Percentiles rank a stretch among this genome's conserved stretches.
phyloP scores from a whole-genome alignment of 306 rosid genomes.

The Casuarina equisetifolia region DNA sequence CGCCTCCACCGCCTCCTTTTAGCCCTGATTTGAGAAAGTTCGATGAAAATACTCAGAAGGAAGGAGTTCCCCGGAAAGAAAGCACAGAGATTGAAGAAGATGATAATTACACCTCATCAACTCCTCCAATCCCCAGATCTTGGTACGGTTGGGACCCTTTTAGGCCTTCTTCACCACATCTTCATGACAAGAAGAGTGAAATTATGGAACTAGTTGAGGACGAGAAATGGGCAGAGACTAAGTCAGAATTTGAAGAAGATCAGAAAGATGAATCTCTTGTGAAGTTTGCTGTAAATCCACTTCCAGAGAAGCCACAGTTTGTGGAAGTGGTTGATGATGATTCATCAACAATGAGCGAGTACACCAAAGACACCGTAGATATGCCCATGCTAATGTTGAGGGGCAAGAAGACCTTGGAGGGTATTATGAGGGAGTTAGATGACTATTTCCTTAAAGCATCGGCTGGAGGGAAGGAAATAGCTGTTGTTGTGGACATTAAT shows the following conservation, averaged over 20 bases:
- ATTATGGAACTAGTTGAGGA: conserved; percentile 44
- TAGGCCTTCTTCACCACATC: conserved; percentile 23
- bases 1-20: conserved; percentile 64
- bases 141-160: conserved; percentile 26
- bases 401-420: conserved; percentile 67
- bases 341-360: conserved; percentile 40
- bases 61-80: conserved; percentile 36
- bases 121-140: conserved; percentile 33
- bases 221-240: conserved; percentile 83
- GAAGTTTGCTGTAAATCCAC: conserved; percentile 35
- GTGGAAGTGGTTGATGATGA: conserved; percentile 35
- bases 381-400: conserved; percentile 38
- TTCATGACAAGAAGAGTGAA: conserved; percentile 30
- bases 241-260: conserved; percentile 62
- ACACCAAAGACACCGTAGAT: conserved; percentile 38
- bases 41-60: conserved; percentile 22
- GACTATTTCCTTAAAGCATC: conserved; percentile 85
- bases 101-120: conserved; percentile 21
- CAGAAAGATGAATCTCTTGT: conserved; percentile 51
- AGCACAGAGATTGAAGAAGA: conserved; percentile 37
- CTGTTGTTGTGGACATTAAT: conserved; percentile 73
- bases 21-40: conserved; percentile 48
- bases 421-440: conserved; percentile 65
- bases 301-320: conserved; percentile 40
- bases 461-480: conserved; percentile 66